These are phyloP conservation scores for Hypoxylon sp. DNA, from an alignment of 2,329 filamentous ascomycete species.

Conservation along the genomic window DNA sequence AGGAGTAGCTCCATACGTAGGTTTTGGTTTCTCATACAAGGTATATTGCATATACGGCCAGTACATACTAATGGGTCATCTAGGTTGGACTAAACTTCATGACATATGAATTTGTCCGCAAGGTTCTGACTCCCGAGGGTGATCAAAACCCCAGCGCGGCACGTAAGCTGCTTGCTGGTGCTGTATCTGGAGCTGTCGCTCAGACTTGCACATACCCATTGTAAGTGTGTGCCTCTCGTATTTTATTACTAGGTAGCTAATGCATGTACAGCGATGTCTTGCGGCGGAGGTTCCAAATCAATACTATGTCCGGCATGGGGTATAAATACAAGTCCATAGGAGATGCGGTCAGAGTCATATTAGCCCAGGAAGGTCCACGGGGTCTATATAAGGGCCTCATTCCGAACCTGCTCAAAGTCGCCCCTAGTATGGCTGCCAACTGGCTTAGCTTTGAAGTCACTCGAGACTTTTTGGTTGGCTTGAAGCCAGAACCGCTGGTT, in stretches of 20 bases:
- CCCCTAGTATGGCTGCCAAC: constrained; percentile 97
- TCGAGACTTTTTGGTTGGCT: constrained; percentile 81
- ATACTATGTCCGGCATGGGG: constrained; percentile 98
- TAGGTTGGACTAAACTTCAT: constrained; percentile 98
- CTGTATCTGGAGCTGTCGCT: constrained; percentile 94
- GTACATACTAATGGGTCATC: constrained; percentile 41
- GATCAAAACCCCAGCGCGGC: constrained; percentile 83
- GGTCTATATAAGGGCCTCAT: constrained; percentile 97
- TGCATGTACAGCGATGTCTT: constrained; percentile 79
- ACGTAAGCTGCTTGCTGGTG: constrained; percentile 89
- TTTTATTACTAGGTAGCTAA: constrained; percentile 42
- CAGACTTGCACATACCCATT: constrained; percentile 99
- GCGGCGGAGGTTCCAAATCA: constrained; percentile 95
- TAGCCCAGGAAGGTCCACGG: constrained; percentile 83
- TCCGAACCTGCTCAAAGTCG: constrained; percentile 95
- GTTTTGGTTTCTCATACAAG: constrained; percentile 40
- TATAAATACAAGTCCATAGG: constrained; percentile 92
- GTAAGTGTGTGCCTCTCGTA: constrained; percentile 66
- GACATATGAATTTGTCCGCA: constrained; percentile 92
- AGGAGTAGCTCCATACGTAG: constrained; percentile 92
- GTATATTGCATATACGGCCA: constrained; percentile 1
- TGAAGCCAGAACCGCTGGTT: constrained; percentile 62
- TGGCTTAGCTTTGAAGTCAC: constrained; percentile 98
- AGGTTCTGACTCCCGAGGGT: constrained; percentile 87
- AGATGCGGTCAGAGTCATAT: constrained; percentile 85